These are phyloP conservation scores for Hymenoscyphus scutula DNA, from an alignment of 2,329 filamentous ascomycete genomes.

Conservation along the genomic window DNA sequence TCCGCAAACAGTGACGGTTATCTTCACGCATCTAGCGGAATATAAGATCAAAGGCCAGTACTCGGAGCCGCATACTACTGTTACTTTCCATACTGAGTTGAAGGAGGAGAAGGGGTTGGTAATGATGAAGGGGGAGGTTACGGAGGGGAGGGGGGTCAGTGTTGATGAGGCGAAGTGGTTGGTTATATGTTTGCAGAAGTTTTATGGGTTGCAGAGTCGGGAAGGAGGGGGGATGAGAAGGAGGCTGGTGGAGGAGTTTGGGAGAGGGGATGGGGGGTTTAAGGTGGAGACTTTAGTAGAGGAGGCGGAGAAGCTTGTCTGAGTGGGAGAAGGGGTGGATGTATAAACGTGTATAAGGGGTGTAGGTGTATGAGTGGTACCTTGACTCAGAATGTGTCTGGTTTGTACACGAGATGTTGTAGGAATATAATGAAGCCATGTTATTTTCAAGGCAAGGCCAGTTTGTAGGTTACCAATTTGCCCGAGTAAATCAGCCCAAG, in stretches of 20 bases:
- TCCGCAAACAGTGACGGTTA: slow-evolving; percentile 65
- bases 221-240: slow-evolving; percentile 57
- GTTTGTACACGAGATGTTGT: neutral
- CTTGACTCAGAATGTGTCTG: neutral
- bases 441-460: neutral
- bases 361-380: neutral
- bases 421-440: neutral
- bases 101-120: slow-evolving; percentile 72
- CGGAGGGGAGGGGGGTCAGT: slow-evolving; percentile 71
- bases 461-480: no score
- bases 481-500: no score
- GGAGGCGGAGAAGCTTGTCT: slow-evolving; percentile 78
- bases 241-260: slow-evolving; percentile 79
- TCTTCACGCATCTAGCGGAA: slow-evolving; percentile 92
- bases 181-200: slow-evolving; percentile 89
- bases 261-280: slow-evolving; percentile 72
- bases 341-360: neutral
- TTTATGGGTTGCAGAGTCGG: slow-evolving; percentile 65
- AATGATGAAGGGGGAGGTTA: slow-evolving; percentile 78
- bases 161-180: slow-evolving; percentile 85
- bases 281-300: slow-evolving; percentile 82
- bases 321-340: neutral
- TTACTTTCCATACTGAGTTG: slow-evolving; percentile 88
- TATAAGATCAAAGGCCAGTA: slow-evolving; percentile 90
- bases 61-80: slow-evolving; percentile 85